Evolutionary conservation across 169 alveolate genomes (phyloP), one percentile per base, ranked within the genome.

Genomic region (Cyclospora cayetanensis): DNA sequence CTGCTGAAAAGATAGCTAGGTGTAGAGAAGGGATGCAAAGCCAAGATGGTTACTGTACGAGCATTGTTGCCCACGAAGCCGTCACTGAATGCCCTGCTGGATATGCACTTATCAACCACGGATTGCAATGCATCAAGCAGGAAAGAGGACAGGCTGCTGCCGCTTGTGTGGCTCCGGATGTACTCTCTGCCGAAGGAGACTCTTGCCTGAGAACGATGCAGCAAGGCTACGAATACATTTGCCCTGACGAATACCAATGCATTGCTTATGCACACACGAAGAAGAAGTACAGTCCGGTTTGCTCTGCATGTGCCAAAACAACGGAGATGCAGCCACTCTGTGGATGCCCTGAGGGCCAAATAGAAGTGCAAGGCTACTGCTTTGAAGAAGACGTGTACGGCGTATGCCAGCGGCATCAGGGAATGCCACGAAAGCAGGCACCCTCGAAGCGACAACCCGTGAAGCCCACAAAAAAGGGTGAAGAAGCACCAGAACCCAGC

Each of bases 251-350:
- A 0, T 79, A 46, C 37, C 25, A 50, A 25, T 79, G 89, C 52
- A 52, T 79, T 52, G 60, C 89, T 3, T 29, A 39, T 50, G 34
- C 53, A 39, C 37, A 31, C 35, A 79, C 43, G 89, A 79, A 79
- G 72, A 79, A 79, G 46, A 76, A 76, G 50, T 79, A 79, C 89
- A 79, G 89, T 27, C 89, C 89, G 53, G 34, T 79, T 34, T 79
- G 89, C 31, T 79, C 89, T 41, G 89, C 89, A 39, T 79, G 89
- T 9, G 89, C 70, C 72, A 79, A 50, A 72, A 79, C 72, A 31
- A 34, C 68, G 89, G 72, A 79, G 34, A 52, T 72, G 35, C 74
- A n/a, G 72, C 89, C 89, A 46, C 27, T 0, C 37, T 79, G 89
- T 34, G 89, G 89, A 11, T 79, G 89, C 22, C 89, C 89, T 79